These are phyloP conservation scores for Podaxis sp. DNA, from an alignment of 768 basidiomycete species.

Conservation along the genomic window DNA sequence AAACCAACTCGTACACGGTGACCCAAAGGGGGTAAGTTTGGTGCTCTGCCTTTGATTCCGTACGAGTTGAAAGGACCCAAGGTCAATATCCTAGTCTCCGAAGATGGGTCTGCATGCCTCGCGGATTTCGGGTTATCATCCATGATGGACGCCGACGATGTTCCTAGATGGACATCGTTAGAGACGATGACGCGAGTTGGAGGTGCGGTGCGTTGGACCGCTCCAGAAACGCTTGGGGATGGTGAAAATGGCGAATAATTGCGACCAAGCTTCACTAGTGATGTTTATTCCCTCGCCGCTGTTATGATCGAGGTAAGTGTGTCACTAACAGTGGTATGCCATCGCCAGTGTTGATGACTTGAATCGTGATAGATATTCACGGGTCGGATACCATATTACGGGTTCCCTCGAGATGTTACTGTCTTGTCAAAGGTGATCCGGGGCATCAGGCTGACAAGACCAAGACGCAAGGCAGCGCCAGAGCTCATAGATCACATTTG, in stretches of 20 bases:
- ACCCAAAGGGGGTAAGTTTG: constrained; percentile 22
- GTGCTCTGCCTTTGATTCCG: background rate
- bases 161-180: constrained; percentile 8
- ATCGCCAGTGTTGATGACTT: no score
- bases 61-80: background rate
- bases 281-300: constrained; percentile 21
- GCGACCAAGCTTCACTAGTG: constrained; percentile 11
- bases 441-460: constrained; percentile 18
- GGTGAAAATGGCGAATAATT: background rate
- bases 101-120: background rate
- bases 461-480: background rate
- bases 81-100: background rate
- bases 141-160: background rate
- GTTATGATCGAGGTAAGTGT: constrained; percentile 21
- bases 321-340: background rate
- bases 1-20: constrained; percentile 19
- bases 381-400: constrained; percentile 21
- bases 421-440: constrained; percentile 20
- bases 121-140: constrained; percentile 8
- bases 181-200: background rate
- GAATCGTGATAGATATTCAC: constrained; percentile 4
- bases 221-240: constrained; percentile 13
- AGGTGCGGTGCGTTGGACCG: constrained; percentile 2
- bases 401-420: constrained; percentile 18
- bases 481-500: background rate